Conservation (phyloP, 805 yeast genomes). For the Ogataea dorogensis region DNA sequence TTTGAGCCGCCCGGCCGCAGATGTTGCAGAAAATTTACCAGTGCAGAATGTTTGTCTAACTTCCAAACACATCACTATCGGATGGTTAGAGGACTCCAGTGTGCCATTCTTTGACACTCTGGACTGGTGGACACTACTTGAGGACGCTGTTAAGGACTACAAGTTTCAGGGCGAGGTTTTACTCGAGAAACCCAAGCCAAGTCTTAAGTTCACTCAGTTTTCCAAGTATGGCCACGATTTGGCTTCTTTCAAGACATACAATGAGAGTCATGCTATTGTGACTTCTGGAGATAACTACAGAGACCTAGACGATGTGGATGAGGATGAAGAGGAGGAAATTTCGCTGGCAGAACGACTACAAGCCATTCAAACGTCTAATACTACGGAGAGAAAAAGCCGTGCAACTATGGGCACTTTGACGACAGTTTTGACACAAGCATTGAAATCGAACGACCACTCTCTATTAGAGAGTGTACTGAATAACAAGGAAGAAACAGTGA, state of each 20-base stretch:
- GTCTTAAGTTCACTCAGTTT: slow-evolving; percentile 40
- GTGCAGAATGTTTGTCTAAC: slow-evolving; percentile 25
- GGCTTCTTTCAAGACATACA: slow-evolving; percentile 53
- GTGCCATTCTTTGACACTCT: slow-evolving; percentile 56
- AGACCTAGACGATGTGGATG: slow-evolving; percentile 50
- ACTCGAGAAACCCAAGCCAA: slow-evolving; percentile 41
- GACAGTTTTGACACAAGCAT: slow-evolving; percentile 82
- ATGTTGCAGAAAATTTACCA: slow-evolving; percentile 31
- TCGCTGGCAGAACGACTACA: slow-evolving; percentile 56
- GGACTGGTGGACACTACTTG: slow-evolving; percentile 42
- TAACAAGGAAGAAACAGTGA: slow-evolving; percentile 49
- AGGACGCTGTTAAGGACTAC: slow-evolving; percentile 23
- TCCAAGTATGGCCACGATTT: slow-evolving; percentile 49
- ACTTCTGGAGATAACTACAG: slow-evolving; percentile 63
- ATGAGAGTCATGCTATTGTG: slow-evolving; percentile 59
- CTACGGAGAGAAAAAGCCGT: slow-evolving; percentile 40
- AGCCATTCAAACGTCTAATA: slow-evolving; percentile 21
- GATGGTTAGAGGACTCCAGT: slow-evolving; percentile 64
- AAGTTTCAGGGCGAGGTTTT: slow-evolving; percentile 27
- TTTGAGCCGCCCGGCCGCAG: slow-evolving; percentile 45
- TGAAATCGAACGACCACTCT: slow-evolving; percentile 81
- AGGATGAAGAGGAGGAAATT: slow-evolving; percentile 39
- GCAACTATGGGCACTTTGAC: slow-evolving; percentile 77
- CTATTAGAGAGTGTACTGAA: slow-evolving; percentile 79
- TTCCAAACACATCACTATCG: slow-evolving; percentile 39